Conservation (phyloP, 768 basidiomycete genomes). For the Dioszegia aurantiaca region DNA sequence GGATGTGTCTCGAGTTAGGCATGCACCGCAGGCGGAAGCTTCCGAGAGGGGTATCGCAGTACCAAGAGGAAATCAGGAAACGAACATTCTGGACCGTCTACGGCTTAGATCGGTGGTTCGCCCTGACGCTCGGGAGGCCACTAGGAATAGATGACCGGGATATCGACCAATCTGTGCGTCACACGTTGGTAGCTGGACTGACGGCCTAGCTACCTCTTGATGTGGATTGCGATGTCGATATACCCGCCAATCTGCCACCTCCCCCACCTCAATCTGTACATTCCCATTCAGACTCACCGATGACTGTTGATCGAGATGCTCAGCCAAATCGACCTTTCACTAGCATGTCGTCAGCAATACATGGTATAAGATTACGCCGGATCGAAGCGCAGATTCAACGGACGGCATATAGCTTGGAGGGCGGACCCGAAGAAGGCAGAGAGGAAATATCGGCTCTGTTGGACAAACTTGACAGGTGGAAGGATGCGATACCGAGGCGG, state of each 20-base stretch:
- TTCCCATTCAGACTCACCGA: constrained; percentile 2
- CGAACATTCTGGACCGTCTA: constrained; percentile 29
- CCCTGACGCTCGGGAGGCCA: constrained; percentile 24
- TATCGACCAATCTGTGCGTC: constrained; percentile 19
- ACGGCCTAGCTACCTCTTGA: constrained; percentile 17
- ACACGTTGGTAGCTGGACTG: neutral
- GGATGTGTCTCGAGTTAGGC: constrained; percentile 21
- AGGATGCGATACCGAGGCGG: constrained; percentile 13
- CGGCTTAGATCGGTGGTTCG: constrained; percentile 25
- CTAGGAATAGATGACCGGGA: constrained; percentile 22
- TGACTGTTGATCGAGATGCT: constrained; percentile 2
- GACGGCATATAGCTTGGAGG: constrained; percentile 14
- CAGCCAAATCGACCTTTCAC: constrained; percentile 5
- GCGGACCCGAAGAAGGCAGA: neutral
- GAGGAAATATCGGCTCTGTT: constrained; percentile 12
- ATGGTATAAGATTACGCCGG: constrained; percentile 12
- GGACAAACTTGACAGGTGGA: constrained; percentile 14
- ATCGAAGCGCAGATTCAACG: constrained; percentile 16
- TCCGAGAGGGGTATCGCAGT: constrained; percentile 6
- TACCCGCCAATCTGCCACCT: neutral
- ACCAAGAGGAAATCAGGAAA: constrained; percentile 20
- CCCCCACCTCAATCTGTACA: neutral
- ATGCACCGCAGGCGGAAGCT: constrained; percentile 18
- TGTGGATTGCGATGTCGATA: constrained; percentile 16
- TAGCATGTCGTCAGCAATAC: constrained; percentile 17